Conservation (phyloP, 2,329 filamentous ascomycete species). For the Aspergillus sp. region DNA sequence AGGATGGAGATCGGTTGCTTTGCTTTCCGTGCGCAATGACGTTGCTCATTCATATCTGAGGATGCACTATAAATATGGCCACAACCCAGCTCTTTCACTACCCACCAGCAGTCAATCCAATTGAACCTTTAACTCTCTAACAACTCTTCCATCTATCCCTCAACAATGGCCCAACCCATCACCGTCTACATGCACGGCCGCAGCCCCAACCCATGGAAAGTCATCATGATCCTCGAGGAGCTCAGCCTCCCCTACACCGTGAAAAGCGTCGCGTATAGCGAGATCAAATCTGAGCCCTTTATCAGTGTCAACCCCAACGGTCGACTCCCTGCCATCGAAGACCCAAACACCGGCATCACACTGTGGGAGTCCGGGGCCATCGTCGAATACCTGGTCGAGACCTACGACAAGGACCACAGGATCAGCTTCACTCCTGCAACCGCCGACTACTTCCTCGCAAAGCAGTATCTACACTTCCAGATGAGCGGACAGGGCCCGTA, state of each 20-base stretch:
- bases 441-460: slow-evolving; percentile 39
- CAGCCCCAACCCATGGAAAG: slow-evolving; percentile 30
- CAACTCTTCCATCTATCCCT: not conserved
- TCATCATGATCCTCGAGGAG: slow-evolving; percentile 47
- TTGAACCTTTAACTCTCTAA: not conserved
- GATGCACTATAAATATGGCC: too few species aligned
- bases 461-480: slow-evolving; percentile 50
- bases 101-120: not conserved
- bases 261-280: slow-evolving; percentile 41
- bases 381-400: slow-evolving; percentile 32
- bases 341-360: slow-evolving; percentile 47
- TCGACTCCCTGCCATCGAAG: slow-evolving; percentile 33
- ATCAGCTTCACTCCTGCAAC: slow-evolving; percentile 37
- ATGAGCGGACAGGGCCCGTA: slow-evolving; percentile 50
- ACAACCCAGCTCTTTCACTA: too few species aligned
- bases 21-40: too few species aligned
- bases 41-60: too few species aligned
- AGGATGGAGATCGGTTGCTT: too few species aligned
- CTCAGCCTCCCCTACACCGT: slow-evolving; percentile 3
- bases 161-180: not conserved
- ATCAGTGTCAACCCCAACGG: slow-evolving; percentile 29
- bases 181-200: not conserved
- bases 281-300: slow-evolving; percentile 44
- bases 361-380: slow-evolving; percentile 34
- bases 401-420: slow-evolving; percentile 46